Base-by-base conservation (phyloP, 2,329 filamentous ascomycete species). In the Paecilomyces sp. region DNA sequence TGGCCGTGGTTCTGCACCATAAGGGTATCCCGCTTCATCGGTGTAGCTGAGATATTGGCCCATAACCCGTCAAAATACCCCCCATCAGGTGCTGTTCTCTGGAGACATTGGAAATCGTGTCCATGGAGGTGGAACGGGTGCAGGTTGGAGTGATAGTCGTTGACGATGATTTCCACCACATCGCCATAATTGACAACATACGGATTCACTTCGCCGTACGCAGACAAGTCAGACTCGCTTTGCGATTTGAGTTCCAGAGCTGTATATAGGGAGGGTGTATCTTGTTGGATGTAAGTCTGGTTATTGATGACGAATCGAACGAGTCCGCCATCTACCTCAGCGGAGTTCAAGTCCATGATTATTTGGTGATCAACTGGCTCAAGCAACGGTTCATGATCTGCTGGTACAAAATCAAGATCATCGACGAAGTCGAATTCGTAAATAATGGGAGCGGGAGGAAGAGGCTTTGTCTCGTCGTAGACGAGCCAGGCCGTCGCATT, bases 241-340 rank as follows among this genome's bases (percentile, higher is more conserved):
- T 75, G 69, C 2, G 62, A 22, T 15, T 84, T 85, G 1, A 85
- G 75, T 0, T 84, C 85, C 3, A 95, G 79, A 1, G 83, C 90
- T 0, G 88, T 91, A 79, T 92, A 95, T 0, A 96, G 80, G 0
- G 88, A 86, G 0, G 91, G 92, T 0, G 95, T 91, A 70, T 90
- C 90, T 55, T 89, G 90, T 0, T 76, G 59, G 3, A 83, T 82
- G 72, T 92, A 96, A 31, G 89, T 91, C 63, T 91, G 84, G 72
- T 90, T 87, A 78, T 93, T 92, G 58, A 90, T 85, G 74, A 87
- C 87, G 61, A 85, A 87, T 30, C 70, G 69, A 25, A 63, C 65
- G 30, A 83, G 34, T 15, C 34, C 83, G 1, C 89, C 89, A 60
- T 92, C 82, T 11, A 91, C 80, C 62, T 88, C 86, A 66, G 86